These are phyloP conservation scores for Mycocentrospora acerina DNA, from an alignment of 2,329 filamentous ascomycete genomes.

Conservation along the genomic window DNA sequence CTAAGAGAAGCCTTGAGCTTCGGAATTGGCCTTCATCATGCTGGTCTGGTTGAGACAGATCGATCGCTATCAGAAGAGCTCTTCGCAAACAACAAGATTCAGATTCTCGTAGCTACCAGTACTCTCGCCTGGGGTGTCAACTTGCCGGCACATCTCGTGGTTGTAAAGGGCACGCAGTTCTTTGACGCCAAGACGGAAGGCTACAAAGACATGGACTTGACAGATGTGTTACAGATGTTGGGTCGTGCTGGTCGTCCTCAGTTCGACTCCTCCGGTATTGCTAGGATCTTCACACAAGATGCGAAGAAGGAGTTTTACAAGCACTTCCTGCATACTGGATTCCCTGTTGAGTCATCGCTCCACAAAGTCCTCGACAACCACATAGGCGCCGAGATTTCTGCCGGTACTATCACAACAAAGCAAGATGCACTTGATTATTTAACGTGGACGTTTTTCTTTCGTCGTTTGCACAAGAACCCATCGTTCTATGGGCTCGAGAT, in stretches of 20 bases:
- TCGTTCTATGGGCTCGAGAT: slow-evolving; percentile 97
- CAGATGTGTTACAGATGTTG: slow-evolving; percentile 96
- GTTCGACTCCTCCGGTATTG: slow-evolving; percentile 94
- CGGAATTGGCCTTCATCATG: slow-evolving; percentile 95
- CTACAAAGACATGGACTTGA: slow-evolving; percentile 98
- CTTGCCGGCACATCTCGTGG: slow-evolving; percentile 90
- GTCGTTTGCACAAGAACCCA: slow-evolving; percentile 94
- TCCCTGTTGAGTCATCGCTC: slow-evolving; percentile 93
- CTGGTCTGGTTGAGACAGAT: slow-evolving; percentile 92
- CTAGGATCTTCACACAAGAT: slow-evolving; percentile 95
- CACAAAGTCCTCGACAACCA: slow-evolving; percentile 98
- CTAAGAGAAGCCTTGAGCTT: slow-evolving; percentile 94
- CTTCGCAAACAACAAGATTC: slow-evolving; percentile 96
- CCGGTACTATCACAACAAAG: slow-evolving; percentile 88
- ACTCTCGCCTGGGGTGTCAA: slow-evolving; percentile 99
- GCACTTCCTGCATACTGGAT: slow-evolving; percentile 96
- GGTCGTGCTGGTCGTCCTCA: slow-evolving; percentile 93
- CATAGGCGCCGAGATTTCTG: slow-evolving; percentile 89
- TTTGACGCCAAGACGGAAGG: slow-evolving; percentile 97
- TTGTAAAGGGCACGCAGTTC: slow-evolving; percentile 97
- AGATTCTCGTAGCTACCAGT: slow-evolving; percentile 92
- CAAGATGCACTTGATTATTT: slow-evolving; percentile 97
- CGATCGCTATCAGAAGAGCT: slow-evolving; percentile 89
- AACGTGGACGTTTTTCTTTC: slow-evolving; percentile 99
- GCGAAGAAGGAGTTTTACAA: slow-evolving; percentile 99